Conservation (phyloP, 2,329 filamentous ascomycete species). For the Diaporthe caulivora region DNA sequence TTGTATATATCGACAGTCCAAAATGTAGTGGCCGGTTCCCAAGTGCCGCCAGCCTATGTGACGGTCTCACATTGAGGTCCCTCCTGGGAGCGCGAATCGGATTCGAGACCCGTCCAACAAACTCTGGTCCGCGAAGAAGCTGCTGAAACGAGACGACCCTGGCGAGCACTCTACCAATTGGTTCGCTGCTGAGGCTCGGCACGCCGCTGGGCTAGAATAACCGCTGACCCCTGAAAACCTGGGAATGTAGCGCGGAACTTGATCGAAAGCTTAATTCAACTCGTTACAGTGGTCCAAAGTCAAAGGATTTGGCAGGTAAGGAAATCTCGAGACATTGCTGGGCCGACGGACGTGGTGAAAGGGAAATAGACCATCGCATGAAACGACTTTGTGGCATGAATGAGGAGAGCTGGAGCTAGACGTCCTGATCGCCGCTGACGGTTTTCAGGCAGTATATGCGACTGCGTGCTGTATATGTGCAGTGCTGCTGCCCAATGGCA, state of each 20-base stretch:
- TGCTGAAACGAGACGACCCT: conserved; percentile 26
- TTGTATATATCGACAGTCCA: conserved; percentile 6
- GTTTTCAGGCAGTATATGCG: not conserved
- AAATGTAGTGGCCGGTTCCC: not conserved
- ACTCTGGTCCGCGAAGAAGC: conserved; percentile 6
- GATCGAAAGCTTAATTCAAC: conserved; percentile 32
- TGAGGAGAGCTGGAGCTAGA: conserved; percentile 15
- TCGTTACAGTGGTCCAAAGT: conserved; percentile 22
- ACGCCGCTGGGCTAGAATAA: conserved; percentile 6
- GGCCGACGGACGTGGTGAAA: not conserved
- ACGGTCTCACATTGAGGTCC: conserved; percentile 4
- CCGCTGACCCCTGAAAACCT: conserved; percentile 12
- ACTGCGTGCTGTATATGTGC: not conserved
- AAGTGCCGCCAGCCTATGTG: conserved; percentile 2
- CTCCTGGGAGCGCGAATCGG: conserved; percentile 16
- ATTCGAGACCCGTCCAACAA: conserved; percentile 7
- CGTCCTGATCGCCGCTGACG: conserved; percentile 1
- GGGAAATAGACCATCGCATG: conserved; percentile 16
- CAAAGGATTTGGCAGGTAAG: conserved; percentile 8
- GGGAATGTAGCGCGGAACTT: conserved; percentile 22
- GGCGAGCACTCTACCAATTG: not conserved
- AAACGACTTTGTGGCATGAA: conserved; percentile 17
- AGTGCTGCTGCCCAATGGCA: not conserved
- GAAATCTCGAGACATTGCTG: not conserved
- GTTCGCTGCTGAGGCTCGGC: conserved; percentile 7